Conservation (phyloP, 331 rosid species). For the Ulmus americana region DNA sequence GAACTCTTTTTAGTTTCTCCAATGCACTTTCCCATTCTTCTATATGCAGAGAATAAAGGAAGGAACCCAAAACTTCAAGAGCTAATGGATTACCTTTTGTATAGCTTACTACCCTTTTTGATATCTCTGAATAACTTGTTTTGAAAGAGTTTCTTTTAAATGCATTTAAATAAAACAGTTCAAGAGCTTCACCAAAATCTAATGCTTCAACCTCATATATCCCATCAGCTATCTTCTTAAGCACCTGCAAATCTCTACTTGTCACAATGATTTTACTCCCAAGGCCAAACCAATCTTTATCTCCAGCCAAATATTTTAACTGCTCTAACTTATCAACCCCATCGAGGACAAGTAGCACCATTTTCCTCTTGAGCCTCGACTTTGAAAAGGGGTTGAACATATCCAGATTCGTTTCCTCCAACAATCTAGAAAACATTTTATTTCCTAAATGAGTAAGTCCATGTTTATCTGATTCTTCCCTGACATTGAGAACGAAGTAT, state of each 20-base stretch:
- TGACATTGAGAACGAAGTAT: conserved; percentile 3
- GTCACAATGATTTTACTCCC: conserved; percentile 30
- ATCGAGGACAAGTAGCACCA: conserved; percentile 26
- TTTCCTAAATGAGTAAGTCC: neutral
- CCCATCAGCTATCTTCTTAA: neutral
- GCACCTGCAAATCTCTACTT: conserved; percentile 19
- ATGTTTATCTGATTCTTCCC: neutral
- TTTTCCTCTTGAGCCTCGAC: neutral
- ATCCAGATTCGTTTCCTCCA: neutral
- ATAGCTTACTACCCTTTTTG: too few relatives aligned
- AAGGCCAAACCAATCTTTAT: neutral
- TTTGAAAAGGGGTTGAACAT: too few relatives aligned
- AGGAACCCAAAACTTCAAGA: too few relatives aligned
- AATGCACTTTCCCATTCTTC: too few relatives aligned
- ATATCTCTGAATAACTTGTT: neutral
- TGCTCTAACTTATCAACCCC: conserved; percentile 16
- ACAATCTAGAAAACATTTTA: neutral
- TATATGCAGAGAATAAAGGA: too few relatives aligned
- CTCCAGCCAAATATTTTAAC: conserved; percentile 2
- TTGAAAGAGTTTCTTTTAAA: neutral
- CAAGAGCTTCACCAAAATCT: neutral
- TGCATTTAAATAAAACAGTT: conserved; percentile 17
- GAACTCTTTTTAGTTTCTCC: too few relatives aligned
- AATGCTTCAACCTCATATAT: conserved; percentile 14
- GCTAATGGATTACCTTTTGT: too few relatives aligned